Evolutionary conservation across 495 filamentous ascomycete species (phyloP).

Genomic region (Aspergillus avenaceus): DNA sequence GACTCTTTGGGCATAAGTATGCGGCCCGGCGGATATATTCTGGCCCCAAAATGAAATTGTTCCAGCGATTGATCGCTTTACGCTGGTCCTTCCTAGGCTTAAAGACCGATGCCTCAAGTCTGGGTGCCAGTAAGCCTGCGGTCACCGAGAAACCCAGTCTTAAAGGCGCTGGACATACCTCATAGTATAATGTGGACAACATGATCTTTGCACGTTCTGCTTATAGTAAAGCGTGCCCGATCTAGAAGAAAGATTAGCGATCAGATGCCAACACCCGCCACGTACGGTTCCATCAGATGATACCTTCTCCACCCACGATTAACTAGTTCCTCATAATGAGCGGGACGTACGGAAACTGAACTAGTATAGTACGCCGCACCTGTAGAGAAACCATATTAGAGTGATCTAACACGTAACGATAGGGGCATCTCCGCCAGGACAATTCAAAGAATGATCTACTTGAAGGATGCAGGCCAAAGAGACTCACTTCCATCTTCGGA

Average conservation of each 20-base stretch:
- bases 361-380: constrained; percentile 81
- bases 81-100: constrained; percentile 76
- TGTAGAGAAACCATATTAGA: constrained; percentile 34
- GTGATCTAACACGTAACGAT: constrained; percentile 7
- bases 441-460: background rate
- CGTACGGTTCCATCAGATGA: background rate
- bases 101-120: constrained; percentile 67
- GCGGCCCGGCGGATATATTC: constrained; percentile 71
- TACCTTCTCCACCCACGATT: constrained; percentile 89
- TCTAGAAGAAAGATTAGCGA: constrained; percentile 35
- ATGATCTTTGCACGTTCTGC: constrained; percentile 75
- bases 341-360: constrained; percentile 60
- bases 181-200: constrained; percentile 95
- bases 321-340: constrained; percentile 76
- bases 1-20: constrained; percentile 67
- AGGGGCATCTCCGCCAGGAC: constrained; percentile 12
- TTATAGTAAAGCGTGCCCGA: constrained; percentile 86
- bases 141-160: background rate
- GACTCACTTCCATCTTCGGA: constrained; percentile 48
- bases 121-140: constrained; percentile 13
- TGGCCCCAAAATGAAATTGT: constrained; percentile 75
- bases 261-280: too few species aligned
- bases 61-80: constrained; percentile 86
- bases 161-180: constrained; percentile 43
- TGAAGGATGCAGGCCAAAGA: constrained; percentile 8